Conservation (phyloP, 257 asterid genomes). For the Datura wrightii region DNA sequence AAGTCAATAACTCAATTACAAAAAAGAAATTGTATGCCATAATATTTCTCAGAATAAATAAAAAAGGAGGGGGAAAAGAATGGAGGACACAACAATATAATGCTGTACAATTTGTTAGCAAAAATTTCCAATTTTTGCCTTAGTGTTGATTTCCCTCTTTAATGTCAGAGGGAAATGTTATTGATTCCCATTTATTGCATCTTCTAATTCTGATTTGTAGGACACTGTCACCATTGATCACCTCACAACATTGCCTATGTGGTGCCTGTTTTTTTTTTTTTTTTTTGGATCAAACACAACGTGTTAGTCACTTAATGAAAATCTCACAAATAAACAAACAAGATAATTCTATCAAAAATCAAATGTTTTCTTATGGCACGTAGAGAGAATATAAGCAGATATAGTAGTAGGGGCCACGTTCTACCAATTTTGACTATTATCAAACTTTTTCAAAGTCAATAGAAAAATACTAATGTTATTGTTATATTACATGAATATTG, state of each 20-base stretch:
- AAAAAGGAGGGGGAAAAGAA: neutral
- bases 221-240: constrained; percentile 38
- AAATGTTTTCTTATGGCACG: constrained; percentile 7
- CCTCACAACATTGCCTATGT: constrained; percentile 72
- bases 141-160: neutral
- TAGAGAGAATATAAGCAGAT: neutral
- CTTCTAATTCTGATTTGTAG: constrained; percentile 53
- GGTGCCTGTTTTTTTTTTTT: constrained; percentile 51
- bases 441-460: neutral
- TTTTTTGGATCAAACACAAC: constrained; percentile 11
- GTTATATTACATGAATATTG: neutral
- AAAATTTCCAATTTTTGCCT: neutral
- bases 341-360: neutral
- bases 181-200: constrained; percentile 64
- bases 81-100: neutral
- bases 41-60: neutral
- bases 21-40: neutral
- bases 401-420: neutral
- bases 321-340: neutral
- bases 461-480: neutral
- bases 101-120: constrained; percentile 20
- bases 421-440: neutral
- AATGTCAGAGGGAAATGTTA: constrained; percentile 47
- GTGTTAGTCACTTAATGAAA: constrained; percentile 18
- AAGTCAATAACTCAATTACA: neutral